These are phyloP conservation scores for Claviceps cyperi DNA, from an alignment of 2,329 filamentous ascomycete genomes.

Conservation along the genomic window DNA sequence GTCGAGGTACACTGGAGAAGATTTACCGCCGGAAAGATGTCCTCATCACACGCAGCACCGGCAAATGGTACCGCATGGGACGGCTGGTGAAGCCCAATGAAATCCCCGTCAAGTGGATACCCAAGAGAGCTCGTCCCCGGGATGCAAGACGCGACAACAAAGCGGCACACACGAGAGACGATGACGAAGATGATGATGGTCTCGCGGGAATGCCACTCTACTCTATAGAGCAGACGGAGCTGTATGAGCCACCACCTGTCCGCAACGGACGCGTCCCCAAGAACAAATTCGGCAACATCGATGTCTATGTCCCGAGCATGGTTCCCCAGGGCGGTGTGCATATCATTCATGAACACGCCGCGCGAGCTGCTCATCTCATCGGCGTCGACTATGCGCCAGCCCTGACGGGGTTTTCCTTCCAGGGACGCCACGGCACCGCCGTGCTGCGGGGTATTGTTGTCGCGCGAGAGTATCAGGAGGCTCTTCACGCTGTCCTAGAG, in stretches of 20 bases:
- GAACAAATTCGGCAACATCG: slow-evolving; percentile 88
- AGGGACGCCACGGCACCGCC: slow-evolving; percentile 72
- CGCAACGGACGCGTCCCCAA: slow-evolving; percentile 64
- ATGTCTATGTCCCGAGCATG: slow-evolving; percentile 87
- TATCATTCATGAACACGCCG: slow-evolving; percentile 44
- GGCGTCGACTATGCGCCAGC: slow-evolving; percentile 81
- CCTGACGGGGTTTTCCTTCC: slow-evolving; percentile 80
- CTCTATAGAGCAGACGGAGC: slow-evolving; percentile 49
- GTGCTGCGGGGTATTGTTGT: slow-evolving; percentile 67
- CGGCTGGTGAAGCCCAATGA: slow-evolving; percentile 65
- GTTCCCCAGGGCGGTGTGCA: slow-evolving; percentile 70
- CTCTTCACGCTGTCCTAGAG: slow-evolving; percentile 52
- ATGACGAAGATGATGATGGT: slow-evolving; percentile 15
- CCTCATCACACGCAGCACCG: slow-evolving; percentile 58
- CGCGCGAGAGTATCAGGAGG: slow-evolving; percentile 55
- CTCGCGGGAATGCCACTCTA: slow-evolving; percentile 41
- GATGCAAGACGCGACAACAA: slow-evolving; percentile 10
- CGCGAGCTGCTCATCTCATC: slow-evolving; percentile 58
- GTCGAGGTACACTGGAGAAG: slow-evolving; percentile 49
- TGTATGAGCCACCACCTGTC: slow-evolving; percentile 65
- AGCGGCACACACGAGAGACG: slow-evolving; percentile 5
- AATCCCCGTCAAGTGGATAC: slow-evolving; percentile 65
- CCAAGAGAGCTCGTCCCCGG: slow-evolving; percentile 27
- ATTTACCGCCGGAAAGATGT: slow-evolving; percentile 78
- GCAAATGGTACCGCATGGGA: slow-evolving; percentile 85